These are phyloP conservation scores for Meredithiella fracta DNA, from an alignment of 2,329 filamentous ascomycete genomes.

Conservation along the genomic window DNA sequence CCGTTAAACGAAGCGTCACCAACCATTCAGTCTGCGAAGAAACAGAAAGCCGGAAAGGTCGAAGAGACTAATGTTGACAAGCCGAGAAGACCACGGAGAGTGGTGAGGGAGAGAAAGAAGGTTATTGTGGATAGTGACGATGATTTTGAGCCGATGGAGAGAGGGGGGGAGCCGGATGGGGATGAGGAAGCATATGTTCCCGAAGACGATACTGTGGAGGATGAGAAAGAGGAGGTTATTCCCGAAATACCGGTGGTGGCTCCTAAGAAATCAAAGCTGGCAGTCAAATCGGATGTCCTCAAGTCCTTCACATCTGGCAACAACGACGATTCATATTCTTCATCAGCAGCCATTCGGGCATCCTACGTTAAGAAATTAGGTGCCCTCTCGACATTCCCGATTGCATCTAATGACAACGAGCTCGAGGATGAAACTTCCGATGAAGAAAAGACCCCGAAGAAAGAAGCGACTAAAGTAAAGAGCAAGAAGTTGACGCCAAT, in stretches of 20 bases:
- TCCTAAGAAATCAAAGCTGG: no score
- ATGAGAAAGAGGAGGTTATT: background rate
- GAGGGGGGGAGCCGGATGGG: conserved; percentile 37
- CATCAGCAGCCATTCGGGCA: background rate
- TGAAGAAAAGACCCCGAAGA: conserved; percentile 32
- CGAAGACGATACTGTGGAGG: background rate
- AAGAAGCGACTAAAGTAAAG: conserved; percentile 16
- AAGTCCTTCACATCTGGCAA: background rate
- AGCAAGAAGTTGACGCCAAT: conserved; percentile 70
- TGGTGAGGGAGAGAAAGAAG: background rate
- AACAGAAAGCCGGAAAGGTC: background rate
- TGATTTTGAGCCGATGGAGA: conserved; percentile 2
- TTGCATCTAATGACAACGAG: conserved; percentile 22
- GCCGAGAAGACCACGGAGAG: conserved; percentile 1
- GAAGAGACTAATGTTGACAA: background rate
- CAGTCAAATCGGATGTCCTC: background rate
- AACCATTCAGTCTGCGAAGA: background rate
- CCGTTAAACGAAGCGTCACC: conserved; percentile 13
- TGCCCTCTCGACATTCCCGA: background rate
- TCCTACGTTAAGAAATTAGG: background rate
- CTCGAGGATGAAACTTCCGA: conserved; percentile 41
- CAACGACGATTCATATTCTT: background rate
- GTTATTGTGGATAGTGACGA: background rate
- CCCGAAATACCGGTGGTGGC: background rate
- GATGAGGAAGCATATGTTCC: conserved; percentile 30